Base-by-base conservation (phyloP, 805 yeast species). In the Cyberlindnera lachancei region DNA sequence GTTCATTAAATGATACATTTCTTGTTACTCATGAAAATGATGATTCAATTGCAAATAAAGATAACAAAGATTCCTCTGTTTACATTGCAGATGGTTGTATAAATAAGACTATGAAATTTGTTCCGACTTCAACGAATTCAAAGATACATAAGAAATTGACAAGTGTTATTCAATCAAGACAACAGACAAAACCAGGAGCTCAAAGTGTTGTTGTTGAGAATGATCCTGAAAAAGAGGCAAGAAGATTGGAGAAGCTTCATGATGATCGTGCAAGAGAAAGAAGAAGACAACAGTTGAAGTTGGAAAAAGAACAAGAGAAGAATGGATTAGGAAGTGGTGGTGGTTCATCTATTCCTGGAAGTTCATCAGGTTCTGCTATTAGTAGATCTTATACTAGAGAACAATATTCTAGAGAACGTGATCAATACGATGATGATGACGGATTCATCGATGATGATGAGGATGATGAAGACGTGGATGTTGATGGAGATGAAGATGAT, bases 101-200 rank as follows among this genome's bases (percentile, higher is more conserved):
- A 34, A 68, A 64, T 29, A 76, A 81, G 46, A 57, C 75, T 2
- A 69, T 85, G 48, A 80, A 79, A 53, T 73, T 92, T 35, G 73
- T 87, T 31, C 98, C 98, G 13, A 77, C 96, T 0, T 86, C 96
- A 0, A 85, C 94, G n/a, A 69, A 73, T 27, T 85, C 96, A 2
- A 71, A 73, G 32, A 80, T 94, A 4, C 97, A 90, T 56, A 69
- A 73, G 45, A 74, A 77, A 50, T 68, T 92, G 42, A 85, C 95
- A 3, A 70, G 71, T 40, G 84, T 86, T 3, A 74, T 81, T 7
- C 53, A 55, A 18, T 56, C 63, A 19, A 59, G 58, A 42, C 50
- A 55, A 34, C 54, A 52, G 18, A 44, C 47, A 12, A 58, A 53
- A 30, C 45, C 48, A 12, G 63, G 61, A 12, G 65, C 65, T 6